Base-by-base conservation (phyloP, 441 rosid species). In the Bocquillonia castaneifolia region DNA sequence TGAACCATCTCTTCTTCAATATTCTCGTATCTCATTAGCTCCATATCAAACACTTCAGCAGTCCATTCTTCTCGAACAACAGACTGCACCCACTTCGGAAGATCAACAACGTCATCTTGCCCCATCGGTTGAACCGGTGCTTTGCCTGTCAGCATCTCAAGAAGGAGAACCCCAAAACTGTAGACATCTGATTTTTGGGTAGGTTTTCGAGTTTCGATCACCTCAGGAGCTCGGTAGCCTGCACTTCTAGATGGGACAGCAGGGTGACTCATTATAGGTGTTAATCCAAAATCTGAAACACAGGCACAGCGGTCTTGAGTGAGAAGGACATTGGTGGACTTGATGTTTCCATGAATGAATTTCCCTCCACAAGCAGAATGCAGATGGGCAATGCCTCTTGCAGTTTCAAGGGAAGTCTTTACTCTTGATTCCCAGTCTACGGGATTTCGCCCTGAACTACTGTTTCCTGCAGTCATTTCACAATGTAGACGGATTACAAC, bases 51-150 rank as follows among this genome's bases (percentile, higher is more conserved):
- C 3, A 93, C 97, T 63, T 93, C 99, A 10, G 97, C 95, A 0
- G 97, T 91, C 99, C 97, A 93, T 74, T 93, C 97, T 76, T 93
- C 98, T 29, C 96, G 74, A 37, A 93, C 97, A 14, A 93, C 98
- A 7, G 93, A 89, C 66, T 88, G 89, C 47, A 93, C 99, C 99
- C 99, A 93, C 63, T 92, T 76, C 28, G 92, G 97, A 74, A 93
- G 82, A 77, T 93, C 97, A 23, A 87, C 79, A 3, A 78, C 76
- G 72, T 93, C 97, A 14, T 86, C 92, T 29, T 88, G 81, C 22
- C 89, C 87, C 0, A 85, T 74, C 2, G 85, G 67, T 59, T 83
- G 85, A 59, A 85, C 75, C 0, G 97, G 97, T 0, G 92, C 85
- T 67, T 91, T 93, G 7, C 97, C 95, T 0, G 97, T 93, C 23